phyloP scores from a whole-genome alignment of 768 basidiomycete species.

The Mycena latifolia region DNA sequence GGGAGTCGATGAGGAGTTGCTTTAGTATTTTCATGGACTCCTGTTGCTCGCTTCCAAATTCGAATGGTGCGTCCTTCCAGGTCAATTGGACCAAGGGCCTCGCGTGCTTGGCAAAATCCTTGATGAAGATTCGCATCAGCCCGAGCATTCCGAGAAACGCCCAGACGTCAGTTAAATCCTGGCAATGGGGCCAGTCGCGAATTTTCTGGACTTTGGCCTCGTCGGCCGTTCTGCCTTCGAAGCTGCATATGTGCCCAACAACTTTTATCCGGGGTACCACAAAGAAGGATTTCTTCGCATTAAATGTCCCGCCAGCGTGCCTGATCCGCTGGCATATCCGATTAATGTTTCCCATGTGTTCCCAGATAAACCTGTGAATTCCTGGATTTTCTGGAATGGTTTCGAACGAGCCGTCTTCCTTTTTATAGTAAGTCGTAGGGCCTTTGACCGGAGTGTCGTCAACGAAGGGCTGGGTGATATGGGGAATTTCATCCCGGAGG shows the following conservation, averaged over 20 bases:
- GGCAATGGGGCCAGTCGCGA: too few species aligned
- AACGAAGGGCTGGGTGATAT: conserved; percentile 40
- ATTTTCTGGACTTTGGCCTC: neutral
- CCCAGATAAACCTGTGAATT: conserved; percentile 53
- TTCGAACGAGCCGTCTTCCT: neutral
- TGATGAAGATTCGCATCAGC: too few species aligned
- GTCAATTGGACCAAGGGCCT: neutral
- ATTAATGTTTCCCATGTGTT: conserved; percentile 49
- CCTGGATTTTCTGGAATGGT: conserved; percentile 41
- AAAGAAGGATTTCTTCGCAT: too few species aligned
- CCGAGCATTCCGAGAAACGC: too few species aligned
- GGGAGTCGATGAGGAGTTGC: neutral
- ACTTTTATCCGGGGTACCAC: too few species aligned
- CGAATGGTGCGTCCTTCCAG: neutral
- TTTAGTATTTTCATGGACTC: neutral
- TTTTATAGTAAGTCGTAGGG: conserved; percentile 49
- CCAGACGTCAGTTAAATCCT: too few species aligned
- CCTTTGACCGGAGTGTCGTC: conserved; percentile 49
- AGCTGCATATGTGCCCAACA: too few species aligned
- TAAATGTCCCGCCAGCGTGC: too few species aligned
- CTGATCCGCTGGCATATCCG: conserved; percentile 46
- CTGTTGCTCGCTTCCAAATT: neutral
- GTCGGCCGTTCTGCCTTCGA: too few species aligned
- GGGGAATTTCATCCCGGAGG: conserved; percentile 43
- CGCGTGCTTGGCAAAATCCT: too few species aligned